Base-by-base conservation (phyloP, 1,284 basidiomycete species). In the Cystobasidium sp. region DNA sequence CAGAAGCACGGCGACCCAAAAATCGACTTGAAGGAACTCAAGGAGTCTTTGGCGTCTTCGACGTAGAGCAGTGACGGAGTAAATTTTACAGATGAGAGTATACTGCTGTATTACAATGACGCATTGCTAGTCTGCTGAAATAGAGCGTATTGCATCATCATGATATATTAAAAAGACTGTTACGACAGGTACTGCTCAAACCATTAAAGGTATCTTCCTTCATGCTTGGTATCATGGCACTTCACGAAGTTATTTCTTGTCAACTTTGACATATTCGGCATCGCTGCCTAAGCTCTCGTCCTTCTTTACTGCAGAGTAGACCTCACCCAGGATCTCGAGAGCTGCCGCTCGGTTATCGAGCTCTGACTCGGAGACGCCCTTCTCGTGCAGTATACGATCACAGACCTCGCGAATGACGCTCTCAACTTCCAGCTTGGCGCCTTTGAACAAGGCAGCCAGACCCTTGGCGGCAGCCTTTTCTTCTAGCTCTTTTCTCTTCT, bases 361-460 rank as follows among this genome's bases (percentile, higher is more conserved):
- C 81, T 92, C 92, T 68, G 86, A 84, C 5, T 87, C 74, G 6
- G 68, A 66, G 20, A 74, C 63, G n/a, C 79, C 78, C 6, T 78
- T 79, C 59, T 87, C 85, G 24, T 84, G 83, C 5, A 99, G 86
- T 18, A 98, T 87, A 22, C 89, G 87, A 79, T 99, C 96, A 81
- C 93, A 95, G 0, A 93, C 93, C 82, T 98, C 96, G 47, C 96
- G 88, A 10, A 99, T 86, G 43, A 99, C 90, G 18, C 91, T 92
- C 82, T 99, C 95, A 64, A 98, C 89, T 82, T 98, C 96, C 20
- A 98, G 88, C 81, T 97, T 97, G 37, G 95, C 91, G 4, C 95
- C 94, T 86, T 96, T 96, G 88, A 95, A 96, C 37, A 96, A 84
- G 0, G 93, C 93, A 78, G 94, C 90, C 8, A 96, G 81, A n/a